A percentile compares a stretch with the other conserved stretches of the same genome.
Evolutionary conservation across 2,329 filamentous ascomycete genomes (phyloP).

Genomic region (Pseudogymnoascus sp.): DNA sequence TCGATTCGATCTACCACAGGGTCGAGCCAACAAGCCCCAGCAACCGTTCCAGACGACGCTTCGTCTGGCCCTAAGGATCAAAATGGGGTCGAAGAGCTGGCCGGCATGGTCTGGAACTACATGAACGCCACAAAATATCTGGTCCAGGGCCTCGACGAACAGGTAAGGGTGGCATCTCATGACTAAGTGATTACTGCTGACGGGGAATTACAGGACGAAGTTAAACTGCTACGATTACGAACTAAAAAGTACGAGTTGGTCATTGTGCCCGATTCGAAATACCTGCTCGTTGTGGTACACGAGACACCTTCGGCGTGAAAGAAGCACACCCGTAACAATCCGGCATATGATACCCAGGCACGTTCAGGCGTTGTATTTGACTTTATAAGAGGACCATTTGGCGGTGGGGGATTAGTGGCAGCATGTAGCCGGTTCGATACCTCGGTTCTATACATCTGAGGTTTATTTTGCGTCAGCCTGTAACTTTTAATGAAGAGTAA

Average conservation of each 20-base stretch:
- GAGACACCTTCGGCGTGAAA: slow-evolving; percentile 62
- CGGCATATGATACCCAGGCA: slow-evolving; percentile 12
- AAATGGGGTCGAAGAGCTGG: slow-evolving; percentile 62
- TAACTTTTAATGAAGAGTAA: neutral
- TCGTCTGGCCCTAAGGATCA: slow-evolving; percentile 24
- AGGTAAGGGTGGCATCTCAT: slow-evolving; percentile 38
- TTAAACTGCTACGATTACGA: slow-evolving; percentile 65
- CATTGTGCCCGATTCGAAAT: slow-evolving; percentile 73
- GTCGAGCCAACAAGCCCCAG: slow-evolving; percentile 8
- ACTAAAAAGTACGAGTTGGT: slow-evolving; percentile 83
- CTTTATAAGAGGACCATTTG: neutral
- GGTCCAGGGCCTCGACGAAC: slow-evolving; percentile 63
- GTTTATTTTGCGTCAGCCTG: neutral
- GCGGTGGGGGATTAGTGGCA: neutral
- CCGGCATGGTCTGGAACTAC: slow-evolving; percentile 68
- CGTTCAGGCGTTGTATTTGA: slow-evolving; percentile 10
- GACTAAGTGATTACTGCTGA: slow-evolving; percentile 10
- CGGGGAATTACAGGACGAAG: slow-evolving; percentile 52
- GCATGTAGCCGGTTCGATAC: neutral
- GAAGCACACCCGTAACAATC: neutral
- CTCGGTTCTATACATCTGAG: neutral
- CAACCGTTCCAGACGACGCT: neutral
- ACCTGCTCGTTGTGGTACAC: slow-evolving; percentile 70
- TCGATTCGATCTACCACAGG: slow-evolving; percentile 31
- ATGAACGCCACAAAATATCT: slow-evolving; percentile 59